Percentiles rank a stretch among this genome's conserved stretches.
Evolutionary conservation across 2,329 filamentous ascomycete species (phyloP).

Genomic region (Aspergillus transmontanensis): DNA sequence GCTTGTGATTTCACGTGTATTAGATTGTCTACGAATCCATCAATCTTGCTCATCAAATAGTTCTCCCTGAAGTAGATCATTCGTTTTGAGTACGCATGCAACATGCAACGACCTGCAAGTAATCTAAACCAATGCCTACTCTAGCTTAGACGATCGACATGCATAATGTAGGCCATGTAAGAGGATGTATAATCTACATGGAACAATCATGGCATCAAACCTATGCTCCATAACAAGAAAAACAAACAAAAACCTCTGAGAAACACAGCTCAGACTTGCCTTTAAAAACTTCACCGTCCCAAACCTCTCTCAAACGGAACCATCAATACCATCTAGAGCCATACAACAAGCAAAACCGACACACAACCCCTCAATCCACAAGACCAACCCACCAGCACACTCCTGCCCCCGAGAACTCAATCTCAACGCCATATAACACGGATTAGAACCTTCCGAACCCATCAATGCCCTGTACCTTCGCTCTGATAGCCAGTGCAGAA

Average conservation of each 20-base stretch:
- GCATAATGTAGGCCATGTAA: neutral
- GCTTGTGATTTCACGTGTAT: slow-evolving; percentile 10
- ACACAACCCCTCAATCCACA: slow-evolving; percentile 2
- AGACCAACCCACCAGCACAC: slow-evolving; percentile 2
- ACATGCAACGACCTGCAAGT: neutral
- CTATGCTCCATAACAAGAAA: neutral
- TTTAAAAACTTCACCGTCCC: slow-evolving; percentile 30
- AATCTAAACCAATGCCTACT: neutral
- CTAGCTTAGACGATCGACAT: neutral
- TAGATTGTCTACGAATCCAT: slow-evolving; percentile 11
- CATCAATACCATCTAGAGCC: slow-evolving; percentile 9
- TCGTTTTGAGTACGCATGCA: neutral
- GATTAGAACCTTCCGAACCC: slow-evolving; percentile 19
- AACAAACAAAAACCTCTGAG: neutral
- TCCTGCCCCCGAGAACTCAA: neutral
- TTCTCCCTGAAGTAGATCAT: neutral
- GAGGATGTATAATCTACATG: neutral
- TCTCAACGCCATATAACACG: neutral
- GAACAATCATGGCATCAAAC: neutral
- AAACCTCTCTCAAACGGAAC: neutral
- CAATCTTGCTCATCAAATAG: neutral
- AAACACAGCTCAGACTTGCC: slow-evolving; percentile 36
- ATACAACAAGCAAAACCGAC: slow-evolving; percentile 3
- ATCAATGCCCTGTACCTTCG: slow-evolving; percentile 1
- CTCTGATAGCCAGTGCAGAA: slow-evolving; percentile 9